Evolutionary conservation across 2,329 filamentous ascomycete genomes (phyloP).

Genomic region (Pseudopyricularia cyperi): DNA sequence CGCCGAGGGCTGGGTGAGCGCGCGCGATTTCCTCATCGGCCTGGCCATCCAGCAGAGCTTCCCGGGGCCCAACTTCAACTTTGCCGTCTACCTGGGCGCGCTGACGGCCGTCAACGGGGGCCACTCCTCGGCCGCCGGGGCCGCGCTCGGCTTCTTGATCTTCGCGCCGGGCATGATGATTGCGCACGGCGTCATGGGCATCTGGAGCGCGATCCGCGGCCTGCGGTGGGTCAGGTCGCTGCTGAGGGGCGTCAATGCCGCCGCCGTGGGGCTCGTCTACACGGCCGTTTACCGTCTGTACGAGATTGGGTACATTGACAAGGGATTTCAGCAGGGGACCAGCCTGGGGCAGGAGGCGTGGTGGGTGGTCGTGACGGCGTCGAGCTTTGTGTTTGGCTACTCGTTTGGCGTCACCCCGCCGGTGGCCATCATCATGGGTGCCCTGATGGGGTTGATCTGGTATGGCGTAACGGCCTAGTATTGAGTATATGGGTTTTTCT

Average conservation of each 20-base stretch:
- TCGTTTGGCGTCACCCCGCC: constrained; percentile 32
- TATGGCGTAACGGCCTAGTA: constrained; percentile 21
- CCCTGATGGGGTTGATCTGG: constrained; percentile 30
- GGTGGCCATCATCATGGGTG: constrained; percentile 29
- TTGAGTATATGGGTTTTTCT: not conserved
- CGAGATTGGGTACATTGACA: constrained; percentile 46
- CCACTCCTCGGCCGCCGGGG: constrained; percentile 27
- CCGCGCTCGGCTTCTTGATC: constrained; percentile 37
- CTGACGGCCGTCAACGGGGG: constrained; percentile 28
- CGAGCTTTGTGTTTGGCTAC: constrained; percentile 27
- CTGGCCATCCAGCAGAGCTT: constrained; percentile 61
- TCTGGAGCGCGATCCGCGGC: constrained; percentile 38
- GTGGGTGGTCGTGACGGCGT: constrained; percentile 48
- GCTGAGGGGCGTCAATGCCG: constrained; percentile 44
- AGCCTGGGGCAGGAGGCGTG: constrained; percentile 46
- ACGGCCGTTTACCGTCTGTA: constrained; percentile 51
- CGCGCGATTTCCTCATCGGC: constrained; percentile 60
- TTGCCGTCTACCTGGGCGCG: constrained; percentile 43
- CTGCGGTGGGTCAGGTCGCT: constrained; percentile 31
- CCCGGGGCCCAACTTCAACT: constrained; percentile 26
- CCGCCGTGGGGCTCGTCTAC: constrained; percentile 48
- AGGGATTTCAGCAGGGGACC: constrained; percentile 30
- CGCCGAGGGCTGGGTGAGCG: constrained; percentile 53
- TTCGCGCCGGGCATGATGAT: constrained; percentile 36
- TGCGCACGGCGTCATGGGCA: constrained; percentile 36